Conservation (phyloP, 169 alveolate species). For the Plasmodium inui region DNA sequence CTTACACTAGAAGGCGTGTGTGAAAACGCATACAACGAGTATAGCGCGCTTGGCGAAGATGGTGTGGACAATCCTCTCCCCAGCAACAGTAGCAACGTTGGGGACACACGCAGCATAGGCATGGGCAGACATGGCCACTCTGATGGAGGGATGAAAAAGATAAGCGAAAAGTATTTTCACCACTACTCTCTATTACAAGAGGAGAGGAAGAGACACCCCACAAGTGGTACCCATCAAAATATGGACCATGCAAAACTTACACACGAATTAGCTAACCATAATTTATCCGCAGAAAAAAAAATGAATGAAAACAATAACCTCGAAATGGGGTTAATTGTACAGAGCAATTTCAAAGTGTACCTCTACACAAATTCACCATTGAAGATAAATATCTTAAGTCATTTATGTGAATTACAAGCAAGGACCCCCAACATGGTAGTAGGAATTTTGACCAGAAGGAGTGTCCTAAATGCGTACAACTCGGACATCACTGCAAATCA, state of each 20-base stretch:
- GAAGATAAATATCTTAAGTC: conserved; percentile 88
- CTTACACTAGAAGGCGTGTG: conserved; percentile 27
- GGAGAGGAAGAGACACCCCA: neutral
- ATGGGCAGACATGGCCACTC: neutral
- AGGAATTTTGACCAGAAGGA: conserved; percentile 90
- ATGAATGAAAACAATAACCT: conserved; percentile 61
- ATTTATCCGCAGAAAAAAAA: conserved; percentile 47
- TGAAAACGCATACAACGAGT: neutral
- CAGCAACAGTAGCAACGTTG: neutral
- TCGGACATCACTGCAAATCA: conserved; percentile 91
- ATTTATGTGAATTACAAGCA: conserved; percentile 90
- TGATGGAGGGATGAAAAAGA: neutral
- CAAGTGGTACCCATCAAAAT: neutral
- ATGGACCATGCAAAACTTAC: neutral
- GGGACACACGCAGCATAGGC: neutral
- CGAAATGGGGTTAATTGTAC: conserved; percentile 89
- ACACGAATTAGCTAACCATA: conserved; percentile 10
- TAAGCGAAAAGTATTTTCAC: conserved; percentile 63
- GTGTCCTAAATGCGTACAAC: conserved; percentile 88
- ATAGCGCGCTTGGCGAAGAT: neutral
- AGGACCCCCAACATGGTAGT: conserved; percentile 90
- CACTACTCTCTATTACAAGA: conserved; percentile 3
- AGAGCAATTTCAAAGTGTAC: conserved; percentile 92
- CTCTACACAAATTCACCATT: conserved; percentile 90
- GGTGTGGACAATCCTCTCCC: neutral